These are phyloP conservation scores for Eucalyptus fibrosa DNA, from an alignment of 345 rosid genomes.

Conservation along the genomic window DNA sequence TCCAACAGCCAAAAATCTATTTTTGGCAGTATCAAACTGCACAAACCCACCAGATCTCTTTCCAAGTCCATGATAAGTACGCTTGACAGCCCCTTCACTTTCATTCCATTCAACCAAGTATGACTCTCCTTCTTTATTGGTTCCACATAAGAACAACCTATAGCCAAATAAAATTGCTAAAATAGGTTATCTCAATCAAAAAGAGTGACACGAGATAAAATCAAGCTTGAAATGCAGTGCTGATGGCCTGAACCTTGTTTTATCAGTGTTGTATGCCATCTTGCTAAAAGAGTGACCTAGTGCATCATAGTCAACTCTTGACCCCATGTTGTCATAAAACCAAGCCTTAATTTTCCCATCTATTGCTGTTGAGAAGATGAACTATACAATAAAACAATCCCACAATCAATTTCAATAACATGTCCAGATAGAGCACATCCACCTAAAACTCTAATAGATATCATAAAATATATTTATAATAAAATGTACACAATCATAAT, in stretches of 20 bases:
- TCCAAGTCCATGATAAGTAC: too few species aligned
- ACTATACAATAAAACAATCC: slow-evolving; percentile 5
- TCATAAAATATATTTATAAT: background rate
- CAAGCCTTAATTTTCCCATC: slow-evolving; percentile 1
- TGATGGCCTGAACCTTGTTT: slow-evolving; percentile 37
- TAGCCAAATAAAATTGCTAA: background rate
- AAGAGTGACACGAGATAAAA: background rate
- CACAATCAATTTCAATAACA: background rate
- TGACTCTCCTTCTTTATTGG: too few species aligned
- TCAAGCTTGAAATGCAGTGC: background rate
- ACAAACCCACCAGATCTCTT: too few species aligned
- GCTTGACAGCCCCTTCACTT: too few species aligned
- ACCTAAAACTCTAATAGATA: background rate
- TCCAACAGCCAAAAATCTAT: too few species aligned
- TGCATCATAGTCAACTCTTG: slow-evolving; percentile 72
- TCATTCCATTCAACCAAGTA: too few species aligned
- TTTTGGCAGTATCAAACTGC: too few species aligned
- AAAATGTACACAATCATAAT: background rate
- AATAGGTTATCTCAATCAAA: background rate
- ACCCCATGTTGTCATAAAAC: background rate
- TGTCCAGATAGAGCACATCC: background rate
- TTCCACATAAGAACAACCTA: slow-evolving; percentile 41
- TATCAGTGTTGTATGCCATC: slow-evolving; percentile 68
- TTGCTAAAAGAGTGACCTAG: slow-evolving; percentile 46
- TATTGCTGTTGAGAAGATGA: slow-evolving; percentile 59